These are phyloP conservation scores for Ustilago curta DNA, from an alignment of 1,284 basidiomycete genomes.

Conservation along the genomic window DNA sequence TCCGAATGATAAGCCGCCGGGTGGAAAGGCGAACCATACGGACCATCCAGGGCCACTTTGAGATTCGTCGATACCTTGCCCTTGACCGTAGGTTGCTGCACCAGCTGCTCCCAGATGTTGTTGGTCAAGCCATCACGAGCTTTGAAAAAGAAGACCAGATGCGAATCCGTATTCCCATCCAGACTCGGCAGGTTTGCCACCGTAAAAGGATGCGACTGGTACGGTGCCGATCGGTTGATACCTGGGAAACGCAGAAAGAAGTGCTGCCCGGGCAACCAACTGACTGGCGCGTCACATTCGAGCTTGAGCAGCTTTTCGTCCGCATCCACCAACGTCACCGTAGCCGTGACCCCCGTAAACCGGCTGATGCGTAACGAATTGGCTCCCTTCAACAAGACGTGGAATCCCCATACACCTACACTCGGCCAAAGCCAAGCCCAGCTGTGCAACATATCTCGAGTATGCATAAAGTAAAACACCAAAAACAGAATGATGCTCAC, in stretches of 20 bases:
- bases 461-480: conserved; percentile 59
- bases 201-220: conserved; percentile 63
- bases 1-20: conserved; percentile 34
- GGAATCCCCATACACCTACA: conserved; percentile 45
- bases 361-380: conserved; percentile 30
- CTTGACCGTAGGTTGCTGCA: conserved; percentile 17
- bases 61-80: conserved; percentile 17
- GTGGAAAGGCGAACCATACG: conserved; percentile 50
- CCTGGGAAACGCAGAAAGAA: conserved; percentile 63
- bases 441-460: conserved; percentile 34
- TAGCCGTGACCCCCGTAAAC: conserved; percentile 30
- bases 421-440: conserved; percentile 54
- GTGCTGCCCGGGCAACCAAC: conserved; percentile 61
- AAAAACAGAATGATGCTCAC: conserved; percentile 51
- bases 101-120: conserved; percentile 25
- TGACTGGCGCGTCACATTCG: conserved; percentile 41
- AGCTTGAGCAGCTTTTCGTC: conserved; percentile 41
- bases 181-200: conserved; percentile 54
- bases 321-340: conserved; percentile 31
- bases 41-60: conserved; percentile 50
- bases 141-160: conserved; percentile 50
- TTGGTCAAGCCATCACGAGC: conserved; percentile 45
- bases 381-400: conserved; percentile 49
- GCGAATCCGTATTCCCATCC: conserved; percentile 24
- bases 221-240: conserved; percentile 31